Evolutionary conservation across 139 green algal species (phyloP), one percentile per base, ranked within the genome.

Genomic region (Chlorella ohadii): DNA sequence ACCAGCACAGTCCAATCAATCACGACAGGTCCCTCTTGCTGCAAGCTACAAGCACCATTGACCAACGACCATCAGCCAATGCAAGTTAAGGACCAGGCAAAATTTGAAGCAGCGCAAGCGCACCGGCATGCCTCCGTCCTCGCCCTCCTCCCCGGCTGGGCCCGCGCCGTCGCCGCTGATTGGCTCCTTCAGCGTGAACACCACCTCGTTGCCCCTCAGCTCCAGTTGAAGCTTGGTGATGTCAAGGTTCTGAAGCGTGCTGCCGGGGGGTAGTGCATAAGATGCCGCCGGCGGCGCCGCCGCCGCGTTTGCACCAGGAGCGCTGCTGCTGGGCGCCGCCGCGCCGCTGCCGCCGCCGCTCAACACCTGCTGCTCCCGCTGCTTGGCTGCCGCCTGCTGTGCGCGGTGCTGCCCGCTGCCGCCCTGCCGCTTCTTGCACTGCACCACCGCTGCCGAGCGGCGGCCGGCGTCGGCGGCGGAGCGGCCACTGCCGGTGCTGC

Each of bases 171-270:
- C 44, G 44, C 44, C 44, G 7, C 7, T 6, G 7, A 51, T 12
- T 31, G 33, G 47, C 22, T 25, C 67, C 31, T 34, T 33, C 47
- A 85, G 39, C 4, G 71, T 88, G 16, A 82, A 63, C 22, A 82
- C 75, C 41, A 88, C 28, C 73, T 84, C 68, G 55, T 84, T 83
- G 61, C 83, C 77, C 19, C 83, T 74, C 2, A 82, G 16, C 68
- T 87, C 83, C 28, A 87, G 27, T 19, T 51, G 61, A 22, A 87
- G 44, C 5, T 31, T 27, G n/a, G 15, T 31, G 0, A 84, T 31
- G 56, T 87, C 75, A 34, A 85, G 34, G 34, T 85, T 56, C 55
- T 57, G 63, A 16, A 33, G 19, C 6, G 47, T 55, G 67, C 34
- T 38, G 11, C 20, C 68, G 38, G 16, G 36, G 22, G 16, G 36